phyloP scores from a whole-genome alignment of 78 protist genomes.

The Dictyostelium capitatum region DNA sequence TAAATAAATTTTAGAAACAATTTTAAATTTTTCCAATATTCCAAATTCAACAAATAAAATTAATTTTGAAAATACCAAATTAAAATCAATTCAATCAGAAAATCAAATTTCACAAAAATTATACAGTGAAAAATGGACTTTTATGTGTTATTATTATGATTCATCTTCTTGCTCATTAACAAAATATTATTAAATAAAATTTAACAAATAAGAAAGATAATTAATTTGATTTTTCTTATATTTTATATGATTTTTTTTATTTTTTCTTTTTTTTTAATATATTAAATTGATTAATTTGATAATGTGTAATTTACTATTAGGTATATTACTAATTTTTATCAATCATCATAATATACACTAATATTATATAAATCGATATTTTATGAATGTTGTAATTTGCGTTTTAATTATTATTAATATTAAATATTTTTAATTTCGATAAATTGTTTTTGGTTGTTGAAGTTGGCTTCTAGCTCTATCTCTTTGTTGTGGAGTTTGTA shows the following conservation, averaged over 20 bases:
- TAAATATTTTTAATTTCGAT: neutral
- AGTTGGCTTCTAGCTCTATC: slow-evolving; percentile 56
- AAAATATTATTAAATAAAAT: neutral
- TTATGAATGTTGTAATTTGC: no score
- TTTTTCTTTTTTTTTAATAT: no score
- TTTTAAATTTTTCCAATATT: no score
- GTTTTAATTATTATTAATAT: neutral
- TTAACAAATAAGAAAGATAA: neutral
- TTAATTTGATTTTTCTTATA: neutral
- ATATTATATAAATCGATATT: no score
- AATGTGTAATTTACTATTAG: no score
- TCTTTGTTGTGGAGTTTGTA: slow-evolving; percentile 42
- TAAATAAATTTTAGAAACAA: no score
- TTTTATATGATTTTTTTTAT: no score
- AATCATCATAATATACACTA: no score
- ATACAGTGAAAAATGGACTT: neutral
- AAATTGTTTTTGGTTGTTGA: slow-evolving; percentile 38
- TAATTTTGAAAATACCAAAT: neutral
- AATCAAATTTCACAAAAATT: neutral
- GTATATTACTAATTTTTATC: no score
- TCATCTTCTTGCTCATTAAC: neutral
- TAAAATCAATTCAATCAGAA: neutral
- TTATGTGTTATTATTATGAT: neutral
- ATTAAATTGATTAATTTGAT: no score
- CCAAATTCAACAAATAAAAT: neutral